Conservation (phyloP, 1,139 yeast species). For the Kodamaea ohmeri region DNA sequence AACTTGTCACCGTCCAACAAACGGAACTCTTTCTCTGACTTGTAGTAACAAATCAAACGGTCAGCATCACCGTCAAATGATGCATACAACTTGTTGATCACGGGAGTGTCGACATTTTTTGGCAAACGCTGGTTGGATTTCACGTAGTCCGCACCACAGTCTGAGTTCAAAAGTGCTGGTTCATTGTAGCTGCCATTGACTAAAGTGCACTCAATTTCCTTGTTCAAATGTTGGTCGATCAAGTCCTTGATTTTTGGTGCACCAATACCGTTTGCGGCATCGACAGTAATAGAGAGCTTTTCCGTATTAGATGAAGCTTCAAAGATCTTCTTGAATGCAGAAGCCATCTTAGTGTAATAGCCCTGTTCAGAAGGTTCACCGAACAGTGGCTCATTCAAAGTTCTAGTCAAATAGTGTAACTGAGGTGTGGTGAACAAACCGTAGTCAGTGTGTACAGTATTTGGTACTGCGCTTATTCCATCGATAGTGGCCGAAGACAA, state of each 20-base stretch:
- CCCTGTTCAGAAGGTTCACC: constrained; percentile 68
- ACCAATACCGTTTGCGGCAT: constrained; percentile 95
- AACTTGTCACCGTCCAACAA: constrained; percentile 93
- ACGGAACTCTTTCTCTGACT: constrained; percentile 45
- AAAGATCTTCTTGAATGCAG: constrained; percentile 34
- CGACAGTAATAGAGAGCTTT: constrained; percentile 58
- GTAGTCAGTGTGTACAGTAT: constrained; percentile 50
- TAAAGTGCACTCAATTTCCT: constrained; percentile 42
- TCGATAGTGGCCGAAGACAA: constrained; percentile 63
- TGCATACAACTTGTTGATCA: constrained; percentile 54
- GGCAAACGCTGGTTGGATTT: constrained; percentile 87
- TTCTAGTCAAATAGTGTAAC: constrained; percentile 81
- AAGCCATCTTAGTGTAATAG: constrained; percentile 64
- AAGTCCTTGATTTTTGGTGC: constrained; percentile 67
- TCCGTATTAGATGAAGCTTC: constrained; percentile 18
- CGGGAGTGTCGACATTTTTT: constrained; percentile 45
- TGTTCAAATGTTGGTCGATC: constrained; percentile 39
- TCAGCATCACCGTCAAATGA: constrained; percentile 99
- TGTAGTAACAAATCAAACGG: constrained; percentile 82
- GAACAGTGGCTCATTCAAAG: constrained; percentile 59
- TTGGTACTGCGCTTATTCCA: constrained; percentile 54
- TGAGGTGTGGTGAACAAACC: constrained; percentile 91
- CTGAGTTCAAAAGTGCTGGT: constrained; percentile 63
- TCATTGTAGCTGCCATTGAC: constrained; percentile 58
- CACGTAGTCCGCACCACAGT: constrained; percentile 95